Evolutionary conservation across 1,284 basidiomycete species (phyloP).

Genomic region (Boletus sp.): DNA sequence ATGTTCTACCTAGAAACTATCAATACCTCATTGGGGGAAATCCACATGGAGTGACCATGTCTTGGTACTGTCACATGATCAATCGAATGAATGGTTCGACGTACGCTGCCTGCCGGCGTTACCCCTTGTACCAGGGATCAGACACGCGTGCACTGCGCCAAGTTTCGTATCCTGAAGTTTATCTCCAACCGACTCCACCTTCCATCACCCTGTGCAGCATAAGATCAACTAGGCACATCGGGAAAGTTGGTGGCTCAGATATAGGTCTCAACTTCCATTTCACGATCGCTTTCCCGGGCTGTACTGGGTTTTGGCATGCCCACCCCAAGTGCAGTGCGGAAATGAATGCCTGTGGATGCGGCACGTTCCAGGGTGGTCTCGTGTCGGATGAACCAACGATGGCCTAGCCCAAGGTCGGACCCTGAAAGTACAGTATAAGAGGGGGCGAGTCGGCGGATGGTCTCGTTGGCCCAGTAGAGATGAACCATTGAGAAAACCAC

Average conservation of each 20-base stretch:
- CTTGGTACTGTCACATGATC: conserved; percentile 1
- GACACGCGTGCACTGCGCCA: not conserved
- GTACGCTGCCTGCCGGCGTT: conserved; percentile 3
- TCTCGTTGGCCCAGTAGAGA: conserved; percentile 28
- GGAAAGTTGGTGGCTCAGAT: not conserved
- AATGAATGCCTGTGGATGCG: conserved; percentile 17
- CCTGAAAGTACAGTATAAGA: conserved; percentile 29
- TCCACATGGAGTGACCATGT: not conserved
- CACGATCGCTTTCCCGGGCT: conserved; percentile 1
- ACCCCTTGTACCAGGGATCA: not conserved
- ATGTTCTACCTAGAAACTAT: conserved; percentile 21
- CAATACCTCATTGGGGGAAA: conserved; percentile 14
- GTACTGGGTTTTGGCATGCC: conserved; percentile 1
- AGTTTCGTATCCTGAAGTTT: not conserved
- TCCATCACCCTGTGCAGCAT: not conserved
- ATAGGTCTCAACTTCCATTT: conserved; percentile 20
- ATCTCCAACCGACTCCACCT: not conserved
- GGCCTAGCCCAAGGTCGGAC: conserved; percentile 18
- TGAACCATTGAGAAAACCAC: conserved; percentile 25
- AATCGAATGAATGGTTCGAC: not conserved
- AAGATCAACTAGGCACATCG: conserved; percentile 10
- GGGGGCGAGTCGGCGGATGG: not conserved
- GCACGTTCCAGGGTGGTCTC: conserved; percentile 30
- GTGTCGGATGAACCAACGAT: conserved; percentile 14
- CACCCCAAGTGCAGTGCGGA: conserved; percentile 18